Conservation (phyloP, 768 basidiomycete genomes). For the Chalciporus pseudorubinellus region DNA sequence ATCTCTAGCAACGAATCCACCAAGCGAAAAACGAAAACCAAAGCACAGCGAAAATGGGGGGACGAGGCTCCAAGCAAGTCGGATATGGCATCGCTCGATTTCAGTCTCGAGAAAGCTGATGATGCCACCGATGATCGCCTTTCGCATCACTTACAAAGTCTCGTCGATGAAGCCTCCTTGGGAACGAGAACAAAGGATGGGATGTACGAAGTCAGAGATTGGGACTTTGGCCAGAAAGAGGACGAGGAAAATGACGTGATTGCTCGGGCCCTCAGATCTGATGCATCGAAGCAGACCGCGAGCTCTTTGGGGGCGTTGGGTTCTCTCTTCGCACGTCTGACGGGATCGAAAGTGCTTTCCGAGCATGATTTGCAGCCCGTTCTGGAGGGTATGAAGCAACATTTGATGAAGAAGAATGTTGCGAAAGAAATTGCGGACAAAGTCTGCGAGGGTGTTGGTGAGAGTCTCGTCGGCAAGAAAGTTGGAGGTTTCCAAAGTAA, state of each 20-base stretch:
- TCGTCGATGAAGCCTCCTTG: constrained; percentile 70
- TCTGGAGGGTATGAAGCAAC: constrained; percentile 92
- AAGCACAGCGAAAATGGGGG: constrained; percentile 90
- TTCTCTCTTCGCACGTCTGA: constrained; percentile 79
- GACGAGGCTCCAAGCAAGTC: constrained; percentile 73
- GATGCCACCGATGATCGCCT: constrained; percentile 24
- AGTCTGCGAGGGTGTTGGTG: constrained; percentile 92
- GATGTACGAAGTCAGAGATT: constrained; percentile 75
- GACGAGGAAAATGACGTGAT: constrained; percentile 54
- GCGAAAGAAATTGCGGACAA: constrained; percentile 94
- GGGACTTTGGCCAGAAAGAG: constrained; percentile 63
- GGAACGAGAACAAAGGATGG: constrained; percentile 76
- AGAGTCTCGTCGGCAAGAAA: constrained; percentile 85
- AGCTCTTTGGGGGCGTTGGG: constrained; percentile 64
- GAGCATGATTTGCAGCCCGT: constrained; percentile 85
- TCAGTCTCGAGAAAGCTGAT: constrained; percentile 60
- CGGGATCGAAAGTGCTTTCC: constrained; percentile 80
- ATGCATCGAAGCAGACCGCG: constrained; percentile 35
- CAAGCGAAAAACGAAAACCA: constrained; percentile 63
- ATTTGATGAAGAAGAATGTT: constrained; percentile 98
- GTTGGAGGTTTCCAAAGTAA: constrained; percentile 87
- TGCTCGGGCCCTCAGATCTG: constrained; percentile 52
- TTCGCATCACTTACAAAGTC: constrained; percentile 53
- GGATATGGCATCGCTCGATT: constrained; percentile 94
- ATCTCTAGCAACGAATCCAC: constrained; percentile 54